phyloP scores from a whole-genome alignment of 345 rosid species.

The Nephelium lappaceum region DNA sequence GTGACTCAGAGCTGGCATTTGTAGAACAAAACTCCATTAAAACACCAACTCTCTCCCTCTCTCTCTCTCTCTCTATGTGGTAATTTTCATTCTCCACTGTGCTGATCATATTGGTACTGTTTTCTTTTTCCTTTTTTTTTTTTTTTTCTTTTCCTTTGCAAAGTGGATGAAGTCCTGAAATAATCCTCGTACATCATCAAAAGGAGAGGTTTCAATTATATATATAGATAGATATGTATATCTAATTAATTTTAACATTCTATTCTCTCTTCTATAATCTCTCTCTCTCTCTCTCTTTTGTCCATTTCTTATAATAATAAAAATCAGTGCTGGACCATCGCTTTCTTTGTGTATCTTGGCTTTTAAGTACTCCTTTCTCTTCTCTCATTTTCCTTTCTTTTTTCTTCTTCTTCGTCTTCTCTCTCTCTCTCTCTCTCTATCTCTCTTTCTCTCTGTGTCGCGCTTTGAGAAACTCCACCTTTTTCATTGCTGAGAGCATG shows the following conservation, averaged over 20 bases:
- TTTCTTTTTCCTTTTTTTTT: too few relatives aligned
- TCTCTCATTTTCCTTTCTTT: slow-evolving; percentile 33
- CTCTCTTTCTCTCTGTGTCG: slow-evolving; percentile 24
- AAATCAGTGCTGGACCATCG: slow-evolving; percentile 22
- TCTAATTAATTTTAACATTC: neutral
- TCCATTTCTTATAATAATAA: slow-evolving; percentile 15
- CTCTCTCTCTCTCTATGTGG: neutral
- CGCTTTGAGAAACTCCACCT: slow-evolving; percentile 15
- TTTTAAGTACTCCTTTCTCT: slow-evolving; percentile 61
- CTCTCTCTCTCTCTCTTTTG: slow-evolving; percentile 18
- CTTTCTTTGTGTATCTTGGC: slow-evolving; percentile 59
- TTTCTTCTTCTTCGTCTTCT: slow-evolving; percentile 26
- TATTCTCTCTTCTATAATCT: slow-evolving; percentile 18
- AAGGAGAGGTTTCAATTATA: slow-evolving; percentile 1
- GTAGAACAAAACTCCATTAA: slow-evolving; percentile 6
- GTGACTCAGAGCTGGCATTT: slow-evolving; percentile 42
- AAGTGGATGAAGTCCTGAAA: slow-evolving; percentile 5
- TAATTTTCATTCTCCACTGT: slow-evolving; percentile 13
- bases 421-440: slow-evolving; percentile 29
- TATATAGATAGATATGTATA: neutral
- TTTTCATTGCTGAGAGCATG: slow-evolving; percentile 59
- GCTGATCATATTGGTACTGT: slow-evolving; percentile 6
- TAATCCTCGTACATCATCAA: slow-evolving; percentile 24
- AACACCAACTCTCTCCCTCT: neutral
- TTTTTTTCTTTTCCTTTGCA: slow-evolving; percentile 6